Conservation (phyloP, 805 yeast genomes). For the Saturnispora sanitii region DNA sequence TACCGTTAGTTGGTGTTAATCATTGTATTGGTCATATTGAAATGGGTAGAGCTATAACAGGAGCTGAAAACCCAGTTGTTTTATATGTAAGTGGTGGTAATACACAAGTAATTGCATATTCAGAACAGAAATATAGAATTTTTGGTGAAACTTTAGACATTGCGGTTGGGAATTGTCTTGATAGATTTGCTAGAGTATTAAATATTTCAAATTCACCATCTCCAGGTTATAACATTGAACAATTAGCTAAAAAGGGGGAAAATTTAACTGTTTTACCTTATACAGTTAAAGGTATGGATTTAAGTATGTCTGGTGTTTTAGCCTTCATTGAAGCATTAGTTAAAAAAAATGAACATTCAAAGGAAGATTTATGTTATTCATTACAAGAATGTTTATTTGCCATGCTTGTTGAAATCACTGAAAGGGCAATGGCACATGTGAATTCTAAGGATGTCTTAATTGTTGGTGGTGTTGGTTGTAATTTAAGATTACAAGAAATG, state of each 20-base stretch:
- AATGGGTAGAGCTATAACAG: slow-evolving; percentile 97
- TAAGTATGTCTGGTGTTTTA: slow-evolving; percentile 91
- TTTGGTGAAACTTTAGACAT: slow-evolving; percentile 98
- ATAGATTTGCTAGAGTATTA: slow-evolving; percentile 87
- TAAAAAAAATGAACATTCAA: slow-evolving; percentile 44
- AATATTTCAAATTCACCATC: slow-evolving; percentile 87
- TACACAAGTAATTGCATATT: slow-evolving; percentile 95
- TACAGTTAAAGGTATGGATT: slow-evolving; percentile 97
- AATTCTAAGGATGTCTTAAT: slow-evolving; percentile 79
- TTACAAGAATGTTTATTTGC: slow-evolving; percentile 88
- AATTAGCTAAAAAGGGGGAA: slow-evolving; percentile 65
- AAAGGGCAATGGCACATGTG: slow-evolving; percentile 97
- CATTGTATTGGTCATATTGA: slow-evolving; percentile 98
- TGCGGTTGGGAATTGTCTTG: slow-evolving; percentile 95
- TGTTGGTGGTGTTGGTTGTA: slow-evolving; percentile 99
- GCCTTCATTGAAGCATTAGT: slow-evolving; percentile 61
- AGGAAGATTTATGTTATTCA: slow-evolving; percentile 86
- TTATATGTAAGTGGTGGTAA: slow-evolving; percentile 97
- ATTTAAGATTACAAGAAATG: slow-evolving; percentile 86
- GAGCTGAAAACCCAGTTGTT: slow-evolving; percentile 96
- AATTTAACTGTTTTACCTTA: slow-evolving; percentile 74
- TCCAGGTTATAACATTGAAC: slow-evolving; percentile 97
- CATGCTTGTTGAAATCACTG: slow-evolving; percentile 96
- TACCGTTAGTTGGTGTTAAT: slow-evolving; percentile 89
- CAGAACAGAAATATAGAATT: slow-evolving; percentile 87